Evolutionary conservation across 1,284 basidiomycete species (phyloP).

Genomic region (Anthracocystis walkeri): DNA sequence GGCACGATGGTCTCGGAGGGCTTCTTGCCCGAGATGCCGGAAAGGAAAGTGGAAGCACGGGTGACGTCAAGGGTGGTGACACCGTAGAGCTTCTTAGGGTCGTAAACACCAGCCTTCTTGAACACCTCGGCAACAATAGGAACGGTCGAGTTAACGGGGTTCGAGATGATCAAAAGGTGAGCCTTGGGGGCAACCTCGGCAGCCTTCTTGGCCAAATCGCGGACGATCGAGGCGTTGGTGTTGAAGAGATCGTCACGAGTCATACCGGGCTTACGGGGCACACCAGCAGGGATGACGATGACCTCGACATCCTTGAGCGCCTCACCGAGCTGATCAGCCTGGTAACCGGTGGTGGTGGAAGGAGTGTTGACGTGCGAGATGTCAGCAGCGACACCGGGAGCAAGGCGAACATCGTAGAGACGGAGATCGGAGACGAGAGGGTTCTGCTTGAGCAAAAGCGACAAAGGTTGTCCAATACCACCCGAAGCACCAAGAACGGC

Average conservation of each 20-base stretch:
- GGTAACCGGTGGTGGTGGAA: slow-evolving; percentile 84
- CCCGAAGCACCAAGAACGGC: slow-evolving; percentile 84
- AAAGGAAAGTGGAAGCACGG: slow-evolving; percentile 91
- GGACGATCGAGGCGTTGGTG: slow-evolving; percentile 94
- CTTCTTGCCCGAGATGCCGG: slow-evolving; percentile 74
- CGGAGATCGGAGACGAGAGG: slow-evolving; percentile 79
- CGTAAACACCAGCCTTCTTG: slow-evolving; percentile 92
- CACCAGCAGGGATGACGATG: slow-evolving; percentile 94
- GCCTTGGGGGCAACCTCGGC: slow-evolving; percentile 89
- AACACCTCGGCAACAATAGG: slow-evolving; percentile 95
- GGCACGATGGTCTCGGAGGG: slow-evolving; percentile 81
- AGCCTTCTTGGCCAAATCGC: slow-evolving; percentile 90
- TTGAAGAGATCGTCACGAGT: slow-evolving; percentile 99
- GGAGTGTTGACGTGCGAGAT: slow-evolving; percentile 85
- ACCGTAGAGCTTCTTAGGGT: slow-evolving; percentile 79
- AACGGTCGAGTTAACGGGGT: slow-evolving; percentile 83
- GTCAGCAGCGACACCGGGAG: slow-evolving; percentile 72
- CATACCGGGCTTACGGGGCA: slow-evolving; percentile 75
- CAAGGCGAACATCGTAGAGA: slow-evolving; percentile 67
- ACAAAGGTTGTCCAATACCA: slow-evolving; percentile 88
- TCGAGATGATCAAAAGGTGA: slow-evolving; percentile 92
- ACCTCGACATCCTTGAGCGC: slow-evolving; percentile 88
- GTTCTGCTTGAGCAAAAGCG: slow-evolving; percentile 87
- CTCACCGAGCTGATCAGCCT: slow-evolving; percentile 79
- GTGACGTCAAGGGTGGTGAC: slow-evolving; percentile 98